Evolutionary conservation across 2,329 filamentous ascomycete species (phyloP), one percentile per base, ranked within the genome.

Genomic region (Pseudogymnoascus sp.): DNA sequence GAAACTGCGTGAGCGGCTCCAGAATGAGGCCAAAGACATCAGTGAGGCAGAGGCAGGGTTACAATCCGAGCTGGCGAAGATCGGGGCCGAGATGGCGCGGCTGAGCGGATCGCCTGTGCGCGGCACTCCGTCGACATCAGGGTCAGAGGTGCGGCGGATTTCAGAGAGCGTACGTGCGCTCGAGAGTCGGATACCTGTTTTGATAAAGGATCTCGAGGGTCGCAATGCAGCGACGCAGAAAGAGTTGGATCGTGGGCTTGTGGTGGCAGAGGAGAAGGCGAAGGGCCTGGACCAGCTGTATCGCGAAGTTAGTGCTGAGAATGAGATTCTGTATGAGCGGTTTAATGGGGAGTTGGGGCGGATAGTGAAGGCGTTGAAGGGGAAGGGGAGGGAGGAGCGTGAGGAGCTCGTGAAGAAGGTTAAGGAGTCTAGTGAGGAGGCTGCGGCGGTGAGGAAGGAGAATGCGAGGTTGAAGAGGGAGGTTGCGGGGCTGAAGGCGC

Each of bases 321-420:
- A 97, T 68, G 92, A 97, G 75, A 83, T 93, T 30, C 79, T 97
- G 61, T 97, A 97, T 73, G 89, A 93, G 66, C 87, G 87, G 63
- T 96, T 97, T 78, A 96, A 97, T 69, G 84, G 86, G n/a, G 93
- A 97, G 75, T 77, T 97, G 57, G 88, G 85, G 67, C 91, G 89
- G 77, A 89, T 97, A 63, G 80, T 92, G 43, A 88, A 85, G 72
- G 89, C 87, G 39, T 80, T 94, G 57, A 85, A 85, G 72, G 83
- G 83, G 63, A 87, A 87, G 66, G 84, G 85, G 3, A 87, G 88
- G 57, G 88, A 90, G 41, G 90, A 90, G 9, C 89, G 90, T 68
- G 89, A 92, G 68, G 90, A 93, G 68, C 75, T 96, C 63, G 81
- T 92, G 70, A 76, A 76, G 36, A 85, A 86, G 70, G 73, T 96